Percentiles rank a stretch among this genome's conserved stretches.
Evolutionary conservation across 495 filamentous ascomycete species (phyloP).

Genomic region (Annulohypoxylon stygium): DNA sequence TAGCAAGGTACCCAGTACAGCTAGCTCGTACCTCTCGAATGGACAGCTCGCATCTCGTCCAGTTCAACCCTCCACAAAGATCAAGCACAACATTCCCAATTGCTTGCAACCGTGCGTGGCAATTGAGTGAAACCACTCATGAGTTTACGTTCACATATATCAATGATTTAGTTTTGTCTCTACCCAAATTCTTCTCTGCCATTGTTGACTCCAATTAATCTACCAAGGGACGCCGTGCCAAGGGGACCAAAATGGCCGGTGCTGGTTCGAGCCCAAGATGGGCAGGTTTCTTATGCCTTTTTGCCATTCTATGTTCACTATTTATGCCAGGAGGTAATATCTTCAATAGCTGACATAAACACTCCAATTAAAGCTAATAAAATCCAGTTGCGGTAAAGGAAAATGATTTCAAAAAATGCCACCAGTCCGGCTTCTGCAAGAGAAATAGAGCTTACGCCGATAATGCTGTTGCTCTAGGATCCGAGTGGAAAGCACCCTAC

Average conservation of each 20-base stretch:
- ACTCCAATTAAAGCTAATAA: conserved; percentile 13
- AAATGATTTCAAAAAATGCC: conserved; percentile 95
- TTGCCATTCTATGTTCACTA: conserved; percentile 59
- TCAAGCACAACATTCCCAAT: conserved; percentile 24
- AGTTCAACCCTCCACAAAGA: conserved; percentile 1
- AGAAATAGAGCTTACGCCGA: conserved; percentile 93
- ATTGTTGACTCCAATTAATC: conserved; percentile 23
- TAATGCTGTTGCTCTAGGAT: conserved; percentile 70
- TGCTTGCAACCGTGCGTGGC: conserved; percentile 31
- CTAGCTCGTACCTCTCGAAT: conserved; percentile 17
- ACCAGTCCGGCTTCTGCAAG: conserved; percentile 95
- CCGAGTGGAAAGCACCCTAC: conserved; percentile 85
- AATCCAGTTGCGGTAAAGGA: conserved; percentile 85
- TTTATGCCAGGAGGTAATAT: conserved; percentile 63
- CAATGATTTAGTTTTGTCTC: conserved; percentile 28
- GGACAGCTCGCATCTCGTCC: conserved; percentile 38
- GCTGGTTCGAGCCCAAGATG: conserved; percentile 60
- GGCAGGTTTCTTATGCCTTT: conserved; percentile 66
- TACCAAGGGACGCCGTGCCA: conserved; percentile 32
- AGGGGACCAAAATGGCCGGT: conserved; percentile 43
- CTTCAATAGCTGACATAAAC: background rate
- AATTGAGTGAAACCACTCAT: conserved; percentile 32
- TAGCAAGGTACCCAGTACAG: conserved; percentile 7
- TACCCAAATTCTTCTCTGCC: conserved; percentile 31
- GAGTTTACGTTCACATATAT: conserved; percentile 22